Evolutionary conservation across 805 yeast genomes (phyloP), one percentile per base, ranked within the genome.

Genomic region (Metschnikowia shivogae): DNA sequence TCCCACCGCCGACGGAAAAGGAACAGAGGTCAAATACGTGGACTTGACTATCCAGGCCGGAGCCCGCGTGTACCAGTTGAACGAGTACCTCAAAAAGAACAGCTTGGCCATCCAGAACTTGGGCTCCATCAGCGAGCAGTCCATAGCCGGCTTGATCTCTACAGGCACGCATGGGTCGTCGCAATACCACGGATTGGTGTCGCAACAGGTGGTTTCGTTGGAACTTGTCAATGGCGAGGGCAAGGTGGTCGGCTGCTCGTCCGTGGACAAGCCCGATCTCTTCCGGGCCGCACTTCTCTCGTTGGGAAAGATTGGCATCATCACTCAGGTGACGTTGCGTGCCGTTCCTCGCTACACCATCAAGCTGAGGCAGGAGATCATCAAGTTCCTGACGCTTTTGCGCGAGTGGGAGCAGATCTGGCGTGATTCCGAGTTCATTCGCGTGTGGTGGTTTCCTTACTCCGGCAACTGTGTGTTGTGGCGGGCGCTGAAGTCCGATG

Each of bases 381-480:
- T 92, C 56, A 70, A 80, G 24, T 89, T 92, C 58, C 85, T 84
- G 20, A 79, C 88, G 6, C 67, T 92, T 20, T 65, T 92, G 54
- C 68, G 72, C 11, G 72, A 80, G 48, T 89, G 95, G 89, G 88
- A 85, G 53, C 72, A 73, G 11, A 65, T 92, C 36, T 92, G 97
- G 96, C 79, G 86, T 3, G 81, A 88, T 38, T 77, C 89, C n/a
- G 99, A 92, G 67, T 92, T 81, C 59, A 84, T 89, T 37, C 80
- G 98, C 52, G 80, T 89, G 40, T 92, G 98, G 97, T 93, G 98
- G 98, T 93, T 86, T 65, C 98, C 99, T 1, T 93, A 92, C 64
- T 75, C 93, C 13, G 78, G 80, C 42, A 84, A 84, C 59, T 87
- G 96, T 70, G 81, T 89, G 28, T 70, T 89, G 39, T 92, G 98